Conservation (phyloP, 306 rosid genomes). For the Bauhinia variegata region DNA sequence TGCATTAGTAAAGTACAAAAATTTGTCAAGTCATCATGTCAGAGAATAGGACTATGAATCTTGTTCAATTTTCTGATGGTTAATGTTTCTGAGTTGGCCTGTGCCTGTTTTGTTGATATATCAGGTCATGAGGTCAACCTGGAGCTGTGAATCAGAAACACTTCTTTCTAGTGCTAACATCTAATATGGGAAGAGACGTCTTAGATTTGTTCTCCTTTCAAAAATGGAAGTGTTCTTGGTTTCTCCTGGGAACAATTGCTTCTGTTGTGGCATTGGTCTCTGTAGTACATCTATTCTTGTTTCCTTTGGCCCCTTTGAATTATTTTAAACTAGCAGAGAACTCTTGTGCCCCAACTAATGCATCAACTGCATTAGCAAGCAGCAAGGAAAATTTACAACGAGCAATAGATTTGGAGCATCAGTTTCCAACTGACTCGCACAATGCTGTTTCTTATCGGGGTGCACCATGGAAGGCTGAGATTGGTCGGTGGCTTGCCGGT, state of each 20-base stretch:
- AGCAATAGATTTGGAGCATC: conserved; percentile 47
- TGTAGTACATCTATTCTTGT: conserved; percentile 73
- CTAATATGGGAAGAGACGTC: conserved; percentile 39
- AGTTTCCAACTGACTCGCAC: conserved; percentile 68
- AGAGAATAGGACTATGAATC: not conserved
- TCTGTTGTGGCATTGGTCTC: conserved; percentile 68
- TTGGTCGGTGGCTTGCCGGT: conserved; percentile 90
- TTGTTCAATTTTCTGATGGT: conserved; percentile 16
- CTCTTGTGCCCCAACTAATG: conserved; percentile 52
- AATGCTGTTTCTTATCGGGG: conserved; percentile 67
- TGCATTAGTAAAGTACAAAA: not conserved
- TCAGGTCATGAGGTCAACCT: conserved; percentile 46
- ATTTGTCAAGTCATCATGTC: not conserved
- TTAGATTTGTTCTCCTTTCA: conserved; percentile 63
- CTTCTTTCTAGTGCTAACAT: conserved; percentile 24
- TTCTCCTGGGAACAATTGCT: conserved; percentile 62
- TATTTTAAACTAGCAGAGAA: conserved; percentile 63
- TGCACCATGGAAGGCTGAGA: conserved; percentile 91
- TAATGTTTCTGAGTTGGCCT: conserved; percentile 25
- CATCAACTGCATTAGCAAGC: conserved; percentile 41
- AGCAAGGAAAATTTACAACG: conserved; percentile 41
- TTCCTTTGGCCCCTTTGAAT: conserved; percentile 74
- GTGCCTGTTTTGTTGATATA: conserved; percentile 27
- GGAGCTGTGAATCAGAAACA: conserved; percentile 40
- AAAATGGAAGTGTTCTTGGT: conserved; percentile 76